Evolutionary conservation across 1,284 basidiomycete species (phyloP).

Genomic region (Trichosporon faecale): DNA sequence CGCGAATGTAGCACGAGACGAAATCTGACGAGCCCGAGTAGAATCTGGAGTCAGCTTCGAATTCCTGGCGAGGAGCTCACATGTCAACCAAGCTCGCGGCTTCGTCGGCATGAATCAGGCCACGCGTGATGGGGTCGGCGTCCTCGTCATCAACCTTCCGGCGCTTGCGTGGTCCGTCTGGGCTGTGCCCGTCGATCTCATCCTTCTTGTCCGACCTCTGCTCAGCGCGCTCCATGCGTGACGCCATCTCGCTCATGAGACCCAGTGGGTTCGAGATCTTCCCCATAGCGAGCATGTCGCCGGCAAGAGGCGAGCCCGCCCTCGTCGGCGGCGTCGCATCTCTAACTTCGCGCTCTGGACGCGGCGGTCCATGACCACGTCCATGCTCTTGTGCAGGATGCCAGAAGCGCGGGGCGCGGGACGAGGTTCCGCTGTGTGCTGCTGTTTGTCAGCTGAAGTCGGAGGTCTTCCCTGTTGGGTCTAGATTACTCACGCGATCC

Average conservation of each 20-base stretch:
- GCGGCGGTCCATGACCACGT: neutral
- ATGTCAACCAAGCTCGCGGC: conserved; percentile 73
- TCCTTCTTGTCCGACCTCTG: conserved; percentile 18
- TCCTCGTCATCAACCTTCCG: conserved; percentile 7
- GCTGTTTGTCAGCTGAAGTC: neutral
- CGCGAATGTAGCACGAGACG: conserved; percentile 71
- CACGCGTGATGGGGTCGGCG: conserved; percentile 39
- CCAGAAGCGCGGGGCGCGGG: conserved; percentile 8
- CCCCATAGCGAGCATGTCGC: conserved; percentile 21
- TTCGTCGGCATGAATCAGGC: conserved; percentile 67
- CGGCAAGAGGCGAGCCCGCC: conserved; percentile 1
- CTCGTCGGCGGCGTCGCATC: neutral
- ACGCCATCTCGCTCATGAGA: conserved; percentile 27
- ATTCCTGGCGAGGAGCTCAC: conserved; percentile 54
- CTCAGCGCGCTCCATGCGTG: conserved; percentile 22
- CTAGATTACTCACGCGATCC: conserved; percentile 1
- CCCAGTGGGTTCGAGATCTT: conserved; percentile 29
- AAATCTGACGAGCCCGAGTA: conserved; percentile 77
- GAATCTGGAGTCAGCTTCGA: conserved; percentile 50
- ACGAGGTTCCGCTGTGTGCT: neutral
- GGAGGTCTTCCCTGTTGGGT: neutral
- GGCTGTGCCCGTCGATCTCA: conserved; percentile 1
- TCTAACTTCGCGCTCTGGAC: neutral
- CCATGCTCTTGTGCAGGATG: neutral
- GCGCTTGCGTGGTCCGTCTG: neutral